Evolutionary conservation across 306 rosid genomes (phyloP).

Genomic region (Cucumis cinereus): DNA sequence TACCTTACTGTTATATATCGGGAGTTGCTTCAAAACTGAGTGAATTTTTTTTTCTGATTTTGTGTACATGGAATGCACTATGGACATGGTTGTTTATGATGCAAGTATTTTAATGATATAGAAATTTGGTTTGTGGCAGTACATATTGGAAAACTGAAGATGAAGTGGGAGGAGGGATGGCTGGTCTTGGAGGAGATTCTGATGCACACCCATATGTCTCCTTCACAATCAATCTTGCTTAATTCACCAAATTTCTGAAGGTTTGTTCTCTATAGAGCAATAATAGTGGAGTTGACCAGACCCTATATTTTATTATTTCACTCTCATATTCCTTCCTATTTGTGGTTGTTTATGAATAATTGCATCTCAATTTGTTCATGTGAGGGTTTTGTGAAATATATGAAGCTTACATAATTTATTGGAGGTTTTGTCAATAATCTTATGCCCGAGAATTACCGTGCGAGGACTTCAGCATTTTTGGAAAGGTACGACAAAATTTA

Average conservation of each 20-base stretch:
- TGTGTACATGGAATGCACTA: not conserved
- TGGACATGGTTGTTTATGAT: not conserved
- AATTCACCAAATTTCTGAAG: slow-evolving; percentile 16
- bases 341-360: slow-evolving; percentile 1
- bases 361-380: slow-evolving; percentile 1
- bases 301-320: slow-evolving; percentile 2
- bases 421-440: not conserved
- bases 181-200: slow-evolving; percentile 67
- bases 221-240: slow-evolving; percentile 63
- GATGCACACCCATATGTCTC: slow-evolving; percentile 79
- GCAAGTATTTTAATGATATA: not conserved
- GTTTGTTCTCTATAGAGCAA: slow-evolving; percentile 28
- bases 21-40: no score
- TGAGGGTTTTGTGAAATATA: not conserved
- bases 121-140: slow-evolving; percentile 26
- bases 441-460: not conserved
- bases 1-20: no score
- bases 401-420: slow-evolving; percentile 6
- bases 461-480: not conserved
- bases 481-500: not conserved
- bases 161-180: slow-evolving; percentile 65
- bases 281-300: slow-evolving; percentile 34
- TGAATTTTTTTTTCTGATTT: not conserved
- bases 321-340: not conserved
- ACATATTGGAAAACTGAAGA: slow-evolving; percentile 72